These are phyloP conservation scores for Trichosphaerium sp. DNA, from an alignment of 78 protist genomes.

Conservation along the genomic window DNA sequence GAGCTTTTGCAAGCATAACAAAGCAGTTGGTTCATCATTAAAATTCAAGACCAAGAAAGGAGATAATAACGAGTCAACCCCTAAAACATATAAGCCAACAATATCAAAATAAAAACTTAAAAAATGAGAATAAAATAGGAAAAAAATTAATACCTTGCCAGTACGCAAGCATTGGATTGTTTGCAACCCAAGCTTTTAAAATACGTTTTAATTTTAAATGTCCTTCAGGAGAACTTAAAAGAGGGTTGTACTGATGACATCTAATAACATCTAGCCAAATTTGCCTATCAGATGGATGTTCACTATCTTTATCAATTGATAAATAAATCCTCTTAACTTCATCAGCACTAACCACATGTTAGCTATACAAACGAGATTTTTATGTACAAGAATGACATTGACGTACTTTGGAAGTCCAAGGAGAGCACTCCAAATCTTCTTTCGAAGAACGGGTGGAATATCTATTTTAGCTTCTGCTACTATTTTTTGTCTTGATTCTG, in stretches of 20 bases:
- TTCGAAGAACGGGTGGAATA: constrained; percentile 33
- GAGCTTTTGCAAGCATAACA: constrained; percentile 8
- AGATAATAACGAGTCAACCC: constrained; percentile 20
- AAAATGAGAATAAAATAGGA: too few species aligned
- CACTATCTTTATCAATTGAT: neutral
- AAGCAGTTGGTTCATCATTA: constrained; percentile 15
- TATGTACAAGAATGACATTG: neutral
- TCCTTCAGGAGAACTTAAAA: constrained; percentile 18
- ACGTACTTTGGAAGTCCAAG: too few species aligned
- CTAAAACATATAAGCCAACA: too few species aligned
- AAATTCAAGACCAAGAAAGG: constrained; percentile 23
- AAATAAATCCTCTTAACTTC: neutral
- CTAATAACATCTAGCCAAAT: constrained; percentile 53
- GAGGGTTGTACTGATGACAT: constrained; percentile 44
- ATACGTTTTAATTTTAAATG: neutral
- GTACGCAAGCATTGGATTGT: constrained; percentile 1
- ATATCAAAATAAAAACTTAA: too few species aligned
- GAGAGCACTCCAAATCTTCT: constrained; percentile 23
- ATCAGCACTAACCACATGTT: neutral
- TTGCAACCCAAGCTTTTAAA: constrained; percentile 21
- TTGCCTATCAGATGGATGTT: constrained; percentile 4
- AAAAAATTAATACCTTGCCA: too few species aligned
- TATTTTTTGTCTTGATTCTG: too few species aligned
- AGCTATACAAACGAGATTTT: neutral
- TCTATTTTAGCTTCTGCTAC: too few species aligned